A percentile compares a stretch with the other conserved stretches of the same genome.
Conservation (phyloP, 2,329 filamentous ascomycete genomes). For the Diaporthe australafricana region DNA sequence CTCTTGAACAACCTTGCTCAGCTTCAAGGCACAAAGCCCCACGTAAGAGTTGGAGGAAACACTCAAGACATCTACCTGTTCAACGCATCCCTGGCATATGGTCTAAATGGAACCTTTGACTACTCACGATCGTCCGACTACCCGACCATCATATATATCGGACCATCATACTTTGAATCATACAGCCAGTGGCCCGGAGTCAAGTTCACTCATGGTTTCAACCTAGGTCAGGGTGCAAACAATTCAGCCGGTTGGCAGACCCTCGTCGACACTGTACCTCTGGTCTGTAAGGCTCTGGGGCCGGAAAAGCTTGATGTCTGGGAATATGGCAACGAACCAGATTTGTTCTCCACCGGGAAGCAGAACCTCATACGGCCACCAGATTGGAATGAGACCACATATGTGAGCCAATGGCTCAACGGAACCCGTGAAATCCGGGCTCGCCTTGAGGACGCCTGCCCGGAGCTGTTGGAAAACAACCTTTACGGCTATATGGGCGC, state of each 20-base stretch:
- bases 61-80: conserved; percentile 75
- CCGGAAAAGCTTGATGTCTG: conserved; percentile 64
- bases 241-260: conserved; percentile 62
- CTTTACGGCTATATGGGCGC: conserved; percentile 67
- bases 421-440: conserved; percentile 62
- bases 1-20: conserved; percentile 67
- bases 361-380: conserved; percentile 64
- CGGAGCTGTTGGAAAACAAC: conserved; percentile 54
- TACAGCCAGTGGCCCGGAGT: conserved; percentile 67
- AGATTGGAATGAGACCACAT: conserved; percentile 65
- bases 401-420: conserved; percentile 68
- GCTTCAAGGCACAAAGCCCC: conserved; percentile 67
- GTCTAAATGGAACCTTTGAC: conserved; percentile 65
- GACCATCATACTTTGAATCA: conserved; percentile 72
- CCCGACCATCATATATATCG: conserved; percentile 70
- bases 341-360: conserved; percentile 65
- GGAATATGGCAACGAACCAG: conserved; percentile 75
- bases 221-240: conserved; percentile 64
- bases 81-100: conserved; percentile 61
- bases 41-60: conserved; percentile 74
- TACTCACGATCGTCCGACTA: conserved; percentile 65
- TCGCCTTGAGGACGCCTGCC: conserved; percentile 60
- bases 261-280: conserved; percentile 64
- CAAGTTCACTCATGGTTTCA: conserved; percentile 72
- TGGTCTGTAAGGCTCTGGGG: conserved; percentile 67